Base-by-base conservation (phyloP, 306 rosid genomes). In the Begonia loranthoides region DNA sequence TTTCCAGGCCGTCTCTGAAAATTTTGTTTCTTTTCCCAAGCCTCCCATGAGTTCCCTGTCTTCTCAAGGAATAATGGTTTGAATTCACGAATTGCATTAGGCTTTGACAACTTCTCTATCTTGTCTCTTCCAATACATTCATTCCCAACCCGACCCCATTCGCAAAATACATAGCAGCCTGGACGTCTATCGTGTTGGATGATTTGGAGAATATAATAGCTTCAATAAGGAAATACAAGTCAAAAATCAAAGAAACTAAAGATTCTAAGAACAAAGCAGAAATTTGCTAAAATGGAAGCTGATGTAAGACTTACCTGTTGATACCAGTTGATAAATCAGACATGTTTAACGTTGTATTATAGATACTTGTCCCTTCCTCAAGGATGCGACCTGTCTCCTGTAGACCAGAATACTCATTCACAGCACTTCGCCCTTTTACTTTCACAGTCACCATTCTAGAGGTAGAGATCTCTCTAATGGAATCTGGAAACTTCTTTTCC, bases 61-160 rank as follows among this genome's bases (percentile, higher is more conserved):
- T 89, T 89, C 74, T 89, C 97, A 49, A 73, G 76, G 73, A 89
- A 89, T 59, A 89, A 67, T 55, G 85, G 83, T 67, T 74, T 85
- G 82, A 89, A 90, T 53, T 74, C 92, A 45, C 53, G 13, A 54
- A 90, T 74, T 16, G 97, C 87, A 70, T 80, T 92, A 45, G 76
- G 62, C 66, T 79, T 89, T 13, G 74, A 49, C 94, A 90, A 67
- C 17, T 57, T 74, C 0, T 85, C 97, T 54, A 89, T 68, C 69
- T 89, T 89, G 64, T 0, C 43, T 50, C 94, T 87, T 66, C 97
- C 97, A 69, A 90, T 85, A 74, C 77, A 85, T 41, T 80, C 83
- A 72, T 78, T 85, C 58, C 97, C 95, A 60, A 90, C 95, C 36
- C 95, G 83, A 48, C 97, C 95, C 97, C 97, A 90, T 76, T 90